phyloP scores from a whole-genome alignment of 768 basidiomycete genomes.

The Rhizopogon vesiculosus region DNA sequence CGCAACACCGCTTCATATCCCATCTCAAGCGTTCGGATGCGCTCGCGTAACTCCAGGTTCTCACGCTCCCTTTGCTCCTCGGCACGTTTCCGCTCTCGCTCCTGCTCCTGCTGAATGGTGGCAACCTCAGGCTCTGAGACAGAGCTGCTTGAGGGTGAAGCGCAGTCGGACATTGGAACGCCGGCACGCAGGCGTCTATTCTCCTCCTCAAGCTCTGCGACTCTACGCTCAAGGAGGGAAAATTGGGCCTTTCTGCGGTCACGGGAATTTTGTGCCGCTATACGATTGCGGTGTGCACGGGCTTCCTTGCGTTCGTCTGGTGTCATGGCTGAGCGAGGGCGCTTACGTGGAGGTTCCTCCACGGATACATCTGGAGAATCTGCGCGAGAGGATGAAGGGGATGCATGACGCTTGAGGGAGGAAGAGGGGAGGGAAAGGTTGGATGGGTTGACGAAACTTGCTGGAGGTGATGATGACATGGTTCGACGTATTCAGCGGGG shows the following conservation, averaged over 20 bases:
- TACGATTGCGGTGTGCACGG: constrained; percentile 86
- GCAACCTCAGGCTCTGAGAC: constrained; percentile 19
- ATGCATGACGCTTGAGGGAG: constrained; percentile 21
- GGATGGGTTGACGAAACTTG: constrained; percentile 32
- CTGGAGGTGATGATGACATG: constrained; percentile 19
- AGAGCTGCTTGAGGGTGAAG: constrained; percentile 7
- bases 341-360: constrained; percentile 65
- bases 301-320: constrained; percentile 84
- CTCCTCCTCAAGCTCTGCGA: constrained; percentile 77
- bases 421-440: constrained; percentile 34
- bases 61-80: constrained; percentile 50
- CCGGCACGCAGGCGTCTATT: constrained; percentile 70
- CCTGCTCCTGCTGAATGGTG: constrained; percentile 20
- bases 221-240: constrained; percentile 57
- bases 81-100: constrained; percentile 28
- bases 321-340: constrained; percentile 55
- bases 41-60: constrained; percentile 71
- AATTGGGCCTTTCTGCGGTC: constrained; percentile 89
- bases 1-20: constrained; percentile 81
- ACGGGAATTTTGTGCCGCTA: constrained; percentile 90
- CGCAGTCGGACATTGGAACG: constrained; percentile 24
- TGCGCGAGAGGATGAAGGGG: constrained; percentile 17
- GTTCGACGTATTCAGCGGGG: constrained; percentile 3
- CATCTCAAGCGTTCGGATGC: constrained; percentile 72
- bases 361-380: constrained; percentile 10